Percentiles rank a stretch among this genome's conserved stretches.
These are phyloP conservation scores for Dendrocalamus sinicus DNA, from an alignment of 176 grass and related monocot species.

Conservation along the genomic window DNA sequence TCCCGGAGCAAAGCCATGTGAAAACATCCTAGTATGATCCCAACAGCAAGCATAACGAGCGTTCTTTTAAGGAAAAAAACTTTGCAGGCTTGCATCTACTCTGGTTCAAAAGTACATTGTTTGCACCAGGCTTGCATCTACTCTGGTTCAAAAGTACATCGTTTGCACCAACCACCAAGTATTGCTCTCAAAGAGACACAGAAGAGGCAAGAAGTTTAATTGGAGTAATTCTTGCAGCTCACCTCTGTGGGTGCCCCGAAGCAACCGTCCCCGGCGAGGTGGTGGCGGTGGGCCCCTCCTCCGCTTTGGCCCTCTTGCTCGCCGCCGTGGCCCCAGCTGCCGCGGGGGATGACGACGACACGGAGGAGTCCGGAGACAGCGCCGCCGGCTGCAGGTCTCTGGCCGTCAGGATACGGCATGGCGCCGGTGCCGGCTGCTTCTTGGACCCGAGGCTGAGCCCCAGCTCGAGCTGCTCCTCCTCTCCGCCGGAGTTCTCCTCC, in stretches of 20 bases:
- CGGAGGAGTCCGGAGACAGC: slow-evolving; percentile 59
- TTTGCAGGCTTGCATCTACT: not conserved
- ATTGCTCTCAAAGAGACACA: not conserved
- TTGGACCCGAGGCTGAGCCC: slow-evolving; percentile 70
- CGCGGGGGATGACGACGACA: slow-evolving; percentile 56
- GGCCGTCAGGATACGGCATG: slow-evolving; percentile 72
- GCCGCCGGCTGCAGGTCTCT: slow-evolving; percentile 57
- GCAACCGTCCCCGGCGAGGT: slow-evolving; percentile 51
- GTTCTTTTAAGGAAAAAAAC: not conserved
- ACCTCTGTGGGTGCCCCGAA: slow-evolving; percentile 68
- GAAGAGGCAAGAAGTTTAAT: slow-evolving; percentile 9
- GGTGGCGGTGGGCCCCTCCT: slow-evolving; percentile 32
- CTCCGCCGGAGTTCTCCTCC: slow-evolving; percentile 51
- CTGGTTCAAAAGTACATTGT: not conserved
- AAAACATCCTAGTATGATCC: slow-evolving; percentile 14
- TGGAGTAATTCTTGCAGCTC: not conserved
- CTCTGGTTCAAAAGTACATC: not conserved
- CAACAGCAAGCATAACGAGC: slow-evolving; percentile 26
- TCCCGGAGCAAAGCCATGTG: not conserved
- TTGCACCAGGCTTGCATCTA: not conserved
- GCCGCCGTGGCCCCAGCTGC: slow-evolving; percentile 6
- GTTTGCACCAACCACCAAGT: not conserved
- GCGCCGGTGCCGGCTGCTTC: slow-evolving; percentile 42
- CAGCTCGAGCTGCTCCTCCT: slow-evolving; percentile 61
- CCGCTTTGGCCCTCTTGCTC: slow-evolving; percentile 40